phyloP scores from a whole-genome alignment of 2,329 filamentous ascomycete genomes.

The Fusarium fracticaudum region DNA sequence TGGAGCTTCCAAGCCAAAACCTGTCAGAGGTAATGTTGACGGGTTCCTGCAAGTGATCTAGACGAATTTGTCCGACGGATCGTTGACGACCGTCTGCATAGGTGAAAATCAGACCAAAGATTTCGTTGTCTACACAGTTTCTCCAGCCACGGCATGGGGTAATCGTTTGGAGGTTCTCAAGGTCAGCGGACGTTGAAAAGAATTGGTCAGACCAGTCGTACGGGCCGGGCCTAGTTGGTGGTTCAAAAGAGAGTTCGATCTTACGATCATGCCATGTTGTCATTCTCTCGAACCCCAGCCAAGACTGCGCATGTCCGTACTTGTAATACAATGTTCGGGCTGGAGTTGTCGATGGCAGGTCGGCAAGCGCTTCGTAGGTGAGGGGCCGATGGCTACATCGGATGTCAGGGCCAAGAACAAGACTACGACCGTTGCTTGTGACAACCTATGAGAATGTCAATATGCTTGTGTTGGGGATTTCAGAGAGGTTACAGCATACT shows the following conservation, averaged over 20 bases:
- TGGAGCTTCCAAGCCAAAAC: not conserved
- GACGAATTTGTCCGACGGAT: not conserved
- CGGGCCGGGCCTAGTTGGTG: not conserved
- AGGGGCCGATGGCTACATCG: not conserved
- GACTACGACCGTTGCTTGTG: not conserved
- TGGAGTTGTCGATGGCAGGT: not conserved
- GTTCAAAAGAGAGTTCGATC: not conserved
- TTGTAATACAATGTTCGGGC: not conserved
- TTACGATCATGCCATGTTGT: not conserved
- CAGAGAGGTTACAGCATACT: not conserved
- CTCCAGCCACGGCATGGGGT: not conserved
- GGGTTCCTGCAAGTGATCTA: not conserved
- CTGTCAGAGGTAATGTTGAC: not conserved
- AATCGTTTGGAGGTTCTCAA: not conserved
- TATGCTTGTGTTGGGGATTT: fast-evolving
- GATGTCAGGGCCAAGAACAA: not conserved
- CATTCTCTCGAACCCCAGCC: not conserved
- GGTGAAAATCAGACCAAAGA: not conserved
- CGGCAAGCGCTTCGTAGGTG: not conserved
- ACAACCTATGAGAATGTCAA: not conserved
- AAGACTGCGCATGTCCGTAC: fast-evolving
- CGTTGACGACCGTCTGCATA: not conserved
- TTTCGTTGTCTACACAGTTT: fast-evolving
- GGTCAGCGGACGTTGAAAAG: not conserved
- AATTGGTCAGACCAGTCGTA: not conserved